A percentile compares a stretch with the other conserved stretches of the same genome.
Evolutionary conservation across 768 basidiomycete genomes (phyloP).

Genomic region (Kondoa subrosea): DNA sequence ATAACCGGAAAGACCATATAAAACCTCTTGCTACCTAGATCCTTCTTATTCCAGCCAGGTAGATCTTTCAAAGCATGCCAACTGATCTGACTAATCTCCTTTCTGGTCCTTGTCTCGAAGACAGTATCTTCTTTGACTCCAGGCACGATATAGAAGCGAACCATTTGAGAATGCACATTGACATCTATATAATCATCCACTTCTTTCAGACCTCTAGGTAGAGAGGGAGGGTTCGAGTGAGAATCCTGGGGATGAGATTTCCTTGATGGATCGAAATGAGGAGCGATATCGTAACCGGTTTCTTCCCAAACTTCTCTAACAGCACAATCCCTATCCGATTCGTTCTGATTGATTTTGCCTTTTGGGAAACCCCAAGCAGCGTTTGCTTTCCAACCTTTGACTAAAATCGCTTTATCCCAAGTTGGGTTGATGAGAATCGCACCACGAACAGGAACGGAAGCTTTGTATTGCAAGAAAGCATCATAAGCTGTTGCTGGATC

Average conservation of each 20-base stretch:
- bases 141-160: slow-evolving; percentile 77
- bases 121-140: slow-evolving; percentile 70
- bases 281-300: slow-evolving; percentile 63
- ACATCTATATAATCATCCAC: slow-evolving; percentile 59
- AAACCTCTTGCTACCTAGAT: slow-evolving; percentile 45
- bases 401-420: slow-evolving; percentile 93
- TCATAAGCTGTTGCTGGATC: slow-evolving; percentile 74
- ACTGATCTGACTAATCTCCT: slow-evolving; percentile 96
- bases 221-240: slow-evolving; percentile 33
- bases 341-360: slow-evolving; percentile 96
- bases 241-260: slow-evolving; percentile 35
- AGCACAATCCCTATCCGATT: slow-evolving; percentile 67
- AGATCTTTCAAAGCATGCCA: slow-evolving; percentile 83
- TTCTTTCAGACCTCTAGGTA: slow-evolving; percentile 29
- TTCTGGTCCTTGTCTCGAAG: slow-evolving; percentile 85
- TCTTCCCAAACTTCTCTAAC: slow-evolving; percentile 91
- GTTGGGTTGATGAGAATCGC: slow-evolving; percentile 84
- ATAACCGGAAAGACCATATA: slow-evolving; percentile 94
- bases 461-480: slow-evolving; percentile 90
- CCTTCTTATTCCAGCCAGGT: slow-evolving; percentile 62
- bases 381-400: slow-evolving; percentile 92
- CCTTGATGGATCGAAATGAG: slow-evolving; percentile 33
- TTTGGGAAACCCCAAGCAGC: slow-evolving; percentile 99
- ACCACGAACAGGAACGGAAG: slow-evolving; percentile 88
- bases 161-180: slow-evolving; percentile 73